phyloP scores from a whole-genome alignment of 257 asterid species.

The Datura wrightii region DNA sequence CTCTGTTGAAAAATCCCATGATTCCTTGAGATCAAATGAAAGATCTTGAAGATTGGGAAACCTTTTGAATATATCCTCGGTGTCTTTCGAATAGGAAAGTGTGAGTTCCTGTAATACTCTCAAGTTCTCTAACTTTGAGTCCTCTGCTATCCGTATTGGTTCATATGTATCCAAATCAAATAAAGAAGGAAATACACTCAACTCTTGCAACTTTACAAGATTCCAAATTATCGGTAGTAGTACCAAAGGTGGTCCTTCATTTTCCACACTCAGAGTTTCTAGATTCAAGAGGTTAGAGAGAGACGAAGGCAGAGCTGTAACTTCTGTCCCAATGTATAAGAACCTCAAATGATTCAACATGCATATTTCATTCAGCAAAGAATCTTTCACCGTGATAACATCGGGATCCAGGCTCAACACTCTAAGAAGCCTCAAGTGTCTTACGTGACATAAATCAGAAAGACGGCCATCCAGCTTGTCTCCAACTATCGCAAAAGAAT shows the following conservation, averaged over 20 bases:
- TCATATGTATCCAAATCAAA: background rate
- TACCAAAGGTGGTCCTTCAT: background rate
- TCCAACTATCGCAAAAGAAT: background rate
- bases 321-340: background rate
- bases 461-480: background rate
- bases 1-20: background rate
- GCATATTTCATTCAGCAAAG: constrained; percentile 30
- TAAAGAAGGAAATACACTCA: background rate
- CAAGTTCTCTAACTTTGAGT: background rate
- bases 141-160: too few relatives aligned
- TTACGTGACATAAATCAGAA: background rate
- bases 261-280: background rate
- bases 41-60: background rate
- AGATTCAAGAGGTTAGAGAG: background rate
- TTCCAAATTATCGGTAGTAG: background rate
- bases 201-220: background rate
- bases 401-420: fast-evolving
- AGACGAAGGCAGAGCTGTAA: background rate
- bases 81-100: background rate
- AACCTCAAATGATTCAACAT: background rate
- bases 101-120: fast-evolving
- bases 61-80: background rate
- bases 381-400: background rate
- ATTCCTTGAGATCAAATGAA: background rate
- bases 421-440: background rate